Base-by-base conservation (phyloP, 768 basidiomycete species). In the Termitomyces sp. region DNA sequence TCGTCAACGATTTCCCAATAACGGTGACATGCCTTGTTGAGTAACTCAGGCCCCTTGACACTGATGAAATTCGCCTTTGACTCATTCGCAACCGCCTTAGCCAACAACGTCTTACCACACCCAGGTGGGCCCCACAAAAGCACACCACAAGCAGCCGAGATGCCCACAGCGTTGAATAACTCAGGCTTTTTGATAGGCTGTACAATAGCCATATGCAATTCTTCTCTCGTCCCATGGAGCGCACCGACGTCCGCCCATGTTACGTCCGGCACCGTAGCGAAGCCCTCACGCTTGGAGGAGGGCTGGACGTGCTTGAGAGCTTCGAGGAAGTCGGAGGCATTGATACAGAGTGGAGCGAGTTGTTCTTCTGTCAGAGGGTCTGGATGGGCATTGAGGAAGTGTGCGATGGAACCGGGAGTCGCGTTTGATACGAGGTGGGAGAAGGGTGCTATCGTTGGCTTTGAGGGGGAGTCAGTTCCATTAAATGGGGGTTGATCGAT, bases 121-220 rank as follows among this genome's bases (percentile, higher is more conserved):
- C 97, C 97, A 0, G 97, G 96, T 25, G 97, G 97, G 31, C 97
- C 97, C 97, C 97, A 98, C n/a, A 98, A 73, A 34, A 98, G 74
- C 3, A 98, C 97, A 0, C 96, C 97, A 66, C 93, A 95, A 0
- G 93, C 86, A 0, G 92, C 91, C 31, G 87, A 85, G 60, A 99
- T 94, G 6, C 97, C 97, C 1, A 98, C 90, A 10, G 82, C 82
- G 45, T 74, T 84, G 72, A 99, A 99, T 2, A 98, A 69, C 65
- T 94, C 93, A 0, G 97, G 96, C 32, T 91, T 77, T 48, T 83
- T 80, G 62, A 98, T 95, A 6, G 97, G 96, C 65, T 97, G 92
- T 3, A 99, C 95, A 62, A 99, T 92, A 14, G 94, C 91, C 95
- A 98, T 97, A 64, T 95, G 93, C 40, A 99, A 78, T 69, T 97